Base-by-base conservation (phyloP, 225 moss, liverwort and hornwort genomes). In the Sphagnum tenellum region DNA sequence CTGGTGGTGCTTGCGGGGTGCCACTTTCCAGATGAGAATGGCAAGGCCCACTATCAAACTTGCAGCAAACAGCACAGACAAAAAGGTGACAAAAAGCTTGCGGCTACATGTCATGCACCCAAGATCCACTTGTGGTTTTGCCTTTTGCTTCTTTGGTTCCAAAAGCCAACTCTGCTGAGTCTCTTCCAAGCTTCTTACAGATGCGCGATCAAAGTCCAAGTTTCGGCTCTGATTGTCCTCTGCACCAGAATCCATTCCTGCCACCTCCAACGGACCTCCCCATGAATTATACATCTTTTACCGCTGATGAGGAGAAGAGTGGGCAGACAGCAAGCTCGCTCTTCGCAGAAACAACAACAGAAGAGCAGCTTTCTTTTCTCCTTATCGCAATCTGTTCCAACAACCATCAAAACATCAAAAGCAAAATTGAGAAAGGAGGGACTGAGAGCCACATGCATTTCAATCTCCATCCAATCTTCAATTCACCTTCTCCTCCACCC, bases 91-190 rank as follows among this genome's bases (percentile, higher is more conserved):
- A 76, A 89, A 89, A 61, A 89, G 81, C 69, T 91, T 81, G 9
- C 88, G 77, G 64, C 94, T 91, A 44, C 91, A 70, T 57, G 83
- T 70, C 56, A 95, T 75, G 66, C 91, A 95, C 67, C 91, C 94
- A 67, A 95, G 70, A 77, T 95, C 94, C n/a, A 95, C 76, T 57
- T 87, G 81, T 79, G 88, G 88, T 85, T 80, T 73, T 71, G 87
- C 86, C 86, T 86, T 83, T 77, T 69, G 74, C 5, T 79, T 74
- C 29, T 78, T 58, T 5, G 94, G 89, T 48, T 91, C 94, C 13
- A 94, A 70, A 49, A 94, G 70, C 94, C 94, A 94, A 77, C 94
- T 91, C 66, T 89, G 87, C 48, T 94, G 94, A 57, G 94, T 91
- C 79, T 94, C 94, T 71, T 91, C 94, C 63, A 91, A 69, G 66